Conservation (phyloP, 495 filamentous ascomycete species). For the Penicillium daleae region DNA sequence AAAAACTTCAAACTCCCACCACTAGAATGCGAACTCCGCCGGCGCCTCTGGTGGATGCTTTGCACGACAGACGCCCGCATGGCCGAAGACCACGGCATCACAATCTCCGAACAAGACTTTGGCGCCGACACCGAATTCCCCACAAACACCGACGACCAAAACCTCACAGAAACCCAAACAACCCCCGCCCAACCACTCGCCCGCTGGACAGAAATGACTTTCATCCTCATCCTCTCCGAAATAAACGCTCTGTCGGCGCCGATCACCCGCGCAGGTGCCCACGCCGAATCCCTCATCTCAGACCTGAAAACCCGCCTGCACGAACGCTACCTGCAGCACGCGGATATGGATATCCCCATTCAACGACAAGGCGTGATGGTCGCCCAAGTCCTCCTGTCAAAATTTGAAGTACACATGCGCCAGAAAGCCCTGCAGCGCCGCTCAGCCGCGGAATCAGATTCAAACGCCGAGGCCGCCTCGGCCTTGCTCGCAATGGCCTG, state of each 20-base stretch:
- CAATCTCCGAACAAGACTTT: constrained; percentile 26
- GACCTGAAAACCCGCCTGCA: constrained; percentile 27
- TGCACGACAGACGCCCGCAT: constrained; percentile 37
- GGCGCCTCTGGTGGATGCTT: constrained; percentile 50
- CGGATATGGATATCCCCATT: constrained; percentile 38
- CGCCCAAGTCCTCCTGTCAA: constrained; percentile 26
- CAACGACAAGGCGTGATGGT: constrained; percentile 33
- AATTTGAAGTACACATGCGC: constrained; percentile 31
- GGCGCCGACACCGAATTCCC: constrained; percentile 33
- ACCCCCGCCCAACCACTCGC: constrained; percentile 11
- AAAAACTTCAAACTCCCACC: constrained; percentile 41
- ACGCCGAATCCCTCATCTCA: constrained; percentile 21
- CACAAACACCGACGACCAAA: constrained; percentile 35
- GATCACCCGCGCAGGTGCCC: constrained; percentile 13
- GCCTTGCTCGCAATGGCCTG: constrained; percentile 25
- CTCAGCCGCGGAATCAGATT: constrained; percentile 6
- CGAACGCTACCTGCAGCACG: constrained; percentile 29
- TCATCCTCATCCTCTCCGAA: constrained; percentile 42
- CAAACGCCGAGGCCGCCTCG: constrained; percentile 12
- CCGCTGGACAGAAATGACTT: constrained; percentile 35
- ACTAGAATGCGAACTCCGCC: constrained; percentile 47
- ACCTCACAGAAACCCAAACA: constrained; percentile 14
- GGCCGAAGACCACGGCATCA: constrained; percentile 44
- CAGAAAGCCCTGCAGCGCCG: constrained; percentile 29
- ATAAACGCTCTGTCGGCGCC: constrained; percentile 22